A percentile compares a stretch with the other conserved stretches of the same genome.
Evolutionary conservation across 257 asterid species (phyloP).

Genomic region (Perilla frutescens): DNA sequence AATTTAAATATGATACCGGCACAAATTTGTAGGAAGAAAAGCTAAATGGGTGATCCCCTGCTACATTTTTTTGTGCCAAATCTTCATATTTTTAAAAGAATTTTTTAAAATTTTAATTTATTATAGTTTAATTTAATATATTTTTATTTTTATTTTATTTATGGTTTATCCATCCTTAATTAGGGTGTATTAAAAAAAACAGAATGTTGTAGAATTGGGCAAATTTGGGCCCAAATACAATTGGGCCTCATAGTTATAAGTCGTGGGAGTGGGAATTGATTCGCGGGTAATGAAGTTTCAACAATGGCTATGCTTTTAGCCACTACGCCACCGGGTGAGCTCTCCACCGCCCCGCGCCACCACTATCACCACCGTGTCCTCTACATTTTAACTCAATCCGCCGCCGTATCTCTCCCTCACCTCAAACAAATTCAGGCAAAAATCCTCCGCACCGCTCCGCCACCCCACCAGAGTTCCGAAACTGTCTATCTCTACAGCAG

Average conservation of each 20-base stretch:
- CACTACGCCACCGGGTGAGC: conserved; percentile 39
- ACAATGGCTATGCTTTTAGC: conserved; percentile 46
- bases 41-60: no score
- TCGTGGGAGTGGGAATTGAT: background rate
- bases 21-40: no score
- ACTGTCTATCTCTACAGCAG: conserved; percentile 52
- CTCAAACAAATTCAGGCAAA: conserved; percentile 76
- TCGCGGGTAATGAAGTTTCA: background rate
- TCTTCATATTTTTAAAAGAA: no score
- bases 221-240: background rate
- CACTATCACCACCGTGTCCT: conserved; percentile 48
- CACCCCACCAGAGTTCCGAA: conserved; percentile 42
- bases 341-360: conserved; percentile 37
- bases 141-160: no score
- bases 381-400: conserved; percentile 54
- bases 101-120: no score
- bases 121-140: no score
- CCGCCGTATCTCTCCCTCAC: conserved; percentile 57
- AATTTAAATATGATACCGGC: no score
- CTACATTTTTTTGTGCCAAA: no score
- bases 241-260: conserved; percentile 8
- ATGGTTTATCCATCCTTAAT: no score
- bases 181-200: no score
- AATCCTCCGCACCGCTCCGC: conserved; percentile 53
- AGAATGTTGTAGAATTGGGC: no score